These are phyloP conservation scores for Metarhizium robertsii DNA, from an alignment of 2,329 filamentous ascomycete genomes.

Conservation along the genomic window DNA sequence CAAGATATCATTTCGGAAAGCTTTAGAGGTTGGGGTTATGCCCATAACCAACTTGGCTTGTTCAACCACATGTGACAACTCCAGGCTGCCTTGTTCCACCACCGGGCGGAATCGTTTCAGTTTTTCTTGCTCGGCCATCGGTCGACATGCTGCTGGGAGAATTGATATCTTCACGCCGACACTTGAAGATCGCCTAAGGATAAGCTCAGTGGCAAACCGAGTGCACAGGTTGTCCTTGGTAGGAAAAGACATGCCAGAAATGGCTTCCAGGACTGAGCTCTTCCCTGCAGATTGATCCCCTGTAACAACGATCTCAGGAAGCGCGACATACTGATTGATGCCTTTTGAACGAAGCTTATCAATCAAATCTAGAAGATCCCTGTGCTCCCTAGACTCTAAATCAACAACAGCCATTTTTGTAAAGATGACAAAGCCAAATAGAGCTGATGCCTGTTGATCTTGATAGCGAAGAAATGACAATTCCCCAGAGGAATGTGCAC, in stretches of 20 bases:
- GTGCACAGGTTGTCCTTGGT: constrained; percentile 50
- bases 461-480: not conserved
- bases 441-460: not conserved
- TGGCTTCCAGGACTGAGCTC: constrained; percentile 54
- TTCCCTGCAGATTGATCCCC: constrained; percentile 56
- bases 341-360: constrained; percentile 6
- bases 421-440: not conserved
- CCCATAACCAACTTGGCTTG: constrained; percentile 40
- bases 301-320: constrained; percentile 44
- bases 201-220: constrained; percentile 52
- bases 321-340: constrained; percentile 18
- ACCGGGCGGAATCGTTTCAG: constrained; percentile 16
- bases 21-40: constrained; percentile 22
- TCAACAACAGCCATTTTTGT: not conserved
- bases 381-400: constrained; percentile 5
- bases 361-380: constrained; percentile 9
- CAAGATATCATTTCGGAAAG: constrained; percentile 36
- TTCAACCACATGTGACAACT: constrained; percentile 27
- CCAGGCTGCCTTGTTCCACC: constrained; percentile 8
- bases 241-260: constrained; percentile 52
- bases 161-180: constrained; percentile 23
- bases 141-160: constrained; percentile 19
- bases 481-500: not conserved
- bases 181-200: constrained; percentile 37
- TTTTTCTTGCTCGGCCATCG: constrained; percentile 13